These are phyloP conservation scores for Solanum rostratum DNA, from an alignment of 257 asterid genomes.

Conservation along the genomic window DNA sequence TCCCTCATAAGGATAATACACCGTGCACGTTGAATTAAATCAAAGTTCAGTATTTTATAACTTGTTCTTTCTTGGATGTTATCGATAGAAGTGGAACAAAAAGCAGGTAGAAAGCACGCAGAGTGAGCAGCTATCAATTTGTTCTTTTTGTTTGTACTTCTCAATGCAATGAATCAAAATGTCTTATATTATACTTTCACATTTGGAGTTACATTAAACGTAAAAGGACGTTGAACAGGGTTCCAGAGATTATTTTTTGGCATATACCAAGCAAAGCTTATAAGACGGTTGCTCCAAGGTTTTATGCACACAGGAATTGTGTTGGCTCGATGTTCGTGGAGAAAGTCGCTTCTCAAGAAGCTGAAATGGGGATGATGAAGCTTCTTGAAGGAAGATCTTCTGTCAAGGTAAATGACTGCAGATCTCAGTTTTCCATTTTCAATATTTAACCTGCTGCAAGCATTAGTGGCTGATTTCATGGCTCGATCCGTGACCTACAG, in stretches of 20 bases:
- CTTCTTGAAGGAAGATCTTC: slow-evolving; percentile 56
- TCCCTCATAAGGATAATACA: not conserved
- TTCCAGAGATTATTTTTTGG: slow-evolving; percentile 86
- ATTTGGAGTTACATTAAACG: not conserved
- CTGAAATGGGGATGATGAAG: slow-evolving; percentile 83
- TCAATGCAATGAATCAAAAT: not conserved
- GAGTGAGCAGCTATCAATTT: not conserved
- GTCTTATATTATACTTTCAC: not conserved
- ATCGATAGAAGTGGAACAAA: not conserved
- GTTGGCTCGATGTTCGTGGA: slow-evolving; percentile 77
- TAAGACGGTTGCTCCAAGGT: slow-evolving; percentile 35
- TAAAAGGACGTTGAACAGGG: slow-evolving; percentile 22
- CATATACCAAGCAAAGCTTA: slow-evolving; percentile 71
- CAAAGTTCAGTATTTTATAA: not conserved
- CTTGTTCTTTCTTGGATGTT: not conserved
- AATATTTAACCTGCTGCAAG: not conserved
- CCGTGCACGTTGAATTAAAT: not conserved
- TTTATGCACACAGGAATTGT: slow-evolving; percentile 15
- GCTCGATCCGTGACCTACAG: not conserved
- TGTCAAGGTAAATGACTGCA: slow-evolving; percentile 42
- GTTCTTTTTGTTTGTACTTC: not conserved
- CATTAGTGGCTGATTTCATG: not conserved
- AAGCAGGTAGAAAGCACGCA: not conserved
- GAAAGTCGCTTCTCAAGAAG: slow-evolving; percentile 70
- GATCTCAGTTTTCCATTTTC: not conserved